These are phyloP conservation scores for Pisolithus albus DNA, from an alignment of 768 basidiomycete species.

Conservation along the genomic window DNA sequence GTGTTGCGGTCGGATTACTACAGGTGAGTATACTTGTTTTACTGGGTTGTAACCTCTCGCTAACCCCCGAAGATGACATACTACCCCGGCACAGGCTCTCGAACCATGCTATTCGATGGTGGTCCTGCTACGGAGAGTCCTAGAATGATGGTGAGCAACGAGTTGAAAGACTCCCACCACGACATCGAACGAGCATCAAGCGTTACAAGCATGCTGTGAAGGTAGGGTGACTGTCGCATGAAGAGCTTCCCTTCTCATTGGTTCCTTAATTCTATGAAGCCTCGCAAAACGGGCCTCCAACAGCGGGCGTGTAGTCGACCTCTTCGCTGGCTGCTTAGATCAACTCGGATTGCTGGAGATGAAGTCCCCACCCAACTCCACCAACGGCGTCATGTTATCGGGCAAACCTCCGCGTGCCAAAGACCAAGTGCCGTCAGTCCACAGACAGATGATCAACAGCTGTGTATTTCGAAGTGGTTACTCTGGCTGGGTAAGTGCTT, in stretches of 20 bases:
- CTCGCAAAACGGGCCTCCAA: slow-evolving; percentile 91
- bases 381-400: slow-evolving; percentile 97
- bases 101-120: slow-evolving; percentile 94
- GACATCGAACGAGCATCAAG: slow-evolving; percentile 96
- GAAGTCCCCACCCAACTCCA: slow-evolving; percentile 72
- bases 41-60: not conserved
- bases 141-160: slow-evolving; percentile 94
- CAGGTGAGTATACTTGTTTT: slow-evolving; percentile 45
- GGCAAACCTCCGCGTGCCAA: slow-evolving; percentile 92
- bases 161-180: slow-evolving; percentile 96
- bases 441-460: slow-evolving; percentile 64
- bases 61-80: slow-evolving; percentile 56
- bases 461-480: slow-evolving; percentile 98
- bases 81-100: slow-evolving; percentile 91
- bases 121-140: slow-evolving; percentile 96
- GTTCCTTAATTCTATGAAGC: slow-evolving; percentile 81
- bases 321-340: slow-evolving; percentile 96
- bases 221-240: slow-evolving; percentile 38
- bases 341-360: slow-evolving; percentile 97
- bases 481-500: slow-evolving; percentile 89
- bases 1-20: slow-evolving; percentile 86
- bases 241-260: slow-evolving; percentile 1
- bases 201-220: slow-evolving; percentile 96
- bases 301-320: slow-evolving; percentile 91
- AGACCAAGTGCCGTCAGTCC: slow-evolving; percentile 90